Conservation (phyloP, 345 rosid genomes). For the Erucastrum elatum region DNA sequence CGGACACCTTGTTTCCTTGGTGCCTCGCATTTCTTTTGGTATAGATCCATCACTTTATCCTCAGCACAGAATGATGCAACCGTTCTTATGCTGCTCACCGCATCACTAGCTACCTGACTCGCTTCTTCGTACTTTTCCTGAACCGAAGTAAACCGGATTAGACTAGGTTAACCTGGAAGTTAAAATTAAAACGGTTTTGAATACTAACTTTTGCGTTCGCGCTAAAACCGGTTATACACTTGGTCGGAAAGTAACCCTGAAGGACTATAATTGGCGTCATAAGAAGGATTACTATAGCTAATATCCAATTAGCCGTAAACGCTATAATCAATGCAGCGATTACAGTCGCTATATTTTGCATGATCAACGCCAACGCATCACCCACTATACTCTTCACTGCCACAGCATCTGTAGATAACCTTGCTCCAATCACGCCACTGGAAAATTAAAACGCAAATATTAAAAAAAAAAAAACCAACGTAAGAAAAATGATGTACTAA, state of each 20-base stretch:
- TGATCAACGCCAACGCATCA: constrained; percentile 54
- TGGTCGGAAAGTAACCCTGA: too few species aligned
- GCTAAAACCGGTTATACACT: constrained; percentile 48
- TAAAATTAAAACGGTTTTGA: not conserved
- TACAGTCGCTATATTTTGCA: constrained; percentile 54
- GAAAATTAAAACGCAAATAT: not conserved
- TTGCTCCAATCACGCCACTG: constrained; percentile 63
- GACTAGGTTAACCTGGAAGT: constrained; percentile 6
- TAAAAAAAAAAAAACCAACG: not conserved
- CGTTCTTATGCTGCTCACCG: constrained; percentile 56
- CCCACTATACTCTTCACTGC: constrained; percentile 60
- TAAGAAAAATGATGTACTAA: not conserved
- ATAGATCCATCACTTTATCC: constrained; percentile 49
- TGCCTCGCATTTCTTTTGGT: constrained; percentile 50
- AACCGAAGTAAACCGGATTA: not conserved
- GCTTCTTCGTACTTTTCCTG: constrained; percentile 52
- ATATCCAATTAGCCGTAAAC: constrained; percentile 58
- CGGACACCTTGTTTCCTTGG: constrained; percentile 43
- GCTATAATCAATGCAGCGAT: constrained; percentile 56
- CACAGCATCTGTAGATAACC: constrained; percentile 65
- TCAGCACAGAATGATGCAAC: constrained; percentile 58
- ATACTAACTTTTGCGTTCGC: constrained; percentile 46
- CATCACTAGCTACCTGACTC: constrained; percentile 55
- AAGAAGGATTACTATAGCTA: constrained; percentile 50
- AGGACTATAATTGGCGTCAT: too few species aligned